phyloP scores from a whole-genome alignment of 495 filamentous ascomycete genomes.

The Sabuloglossum arenarium region DNA sequence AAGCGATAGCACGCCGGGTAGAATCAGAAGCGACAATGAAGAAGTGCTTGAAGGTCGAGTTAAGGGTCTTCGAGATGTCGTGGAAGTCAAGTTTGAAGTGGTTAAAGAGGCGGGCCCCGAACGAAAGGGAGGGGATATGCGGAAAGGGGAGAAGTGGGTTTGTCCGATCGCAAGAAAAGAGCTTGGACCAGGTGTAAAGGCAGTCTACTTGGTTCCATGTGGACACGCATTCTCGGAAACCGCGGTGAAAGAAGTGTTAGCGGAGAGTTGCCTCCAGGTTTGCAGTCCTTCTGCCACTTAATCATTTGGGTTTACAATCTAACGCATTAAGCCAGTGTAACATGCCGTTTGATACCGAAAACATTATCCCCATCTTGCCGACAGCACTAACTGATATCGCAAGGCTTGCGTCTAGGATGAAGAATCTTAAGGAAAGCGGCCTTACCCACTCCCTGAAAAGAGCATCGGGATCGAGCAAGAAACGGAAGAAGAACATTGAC shows the following conservation, averaged over 20 bases:
- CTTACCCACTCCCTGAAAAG: slow-evolving; percentile 85
- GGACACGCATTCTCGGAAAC: slow-evolving; percentile 85
- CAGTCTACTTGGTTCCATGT: slow-evolving; percentile 85
- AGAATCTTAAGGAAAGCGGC: slow-evolving; percentile 42
- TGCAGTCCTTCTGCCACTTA: slow-evolving; percentile 5
- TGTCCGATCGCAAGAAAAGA: slow-evolving; percentile 81
- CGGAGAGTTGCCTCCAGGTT: slow-evolving; percentile 38
- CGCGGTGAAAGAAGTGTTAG: slow-evolving; percentile 58
- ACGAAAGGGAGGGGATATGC: slow-evolving; percentile 16
- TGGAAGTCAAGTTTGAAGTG: slow-evolving; percentile 66
- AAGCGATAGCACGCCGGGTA: slow-evolving; percentile 26
- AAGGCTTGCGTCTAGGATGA: slow-evolving; percentile 37
- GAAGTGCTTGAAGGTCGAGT: slow-evolving; percentile 49
- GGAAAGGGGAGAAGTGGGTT: slow-evolving; percentile 35
- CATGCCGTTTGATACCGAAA: slow-evolving; percentile 47
- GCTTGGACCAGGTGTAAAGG: slow-evolving; percentile 55
- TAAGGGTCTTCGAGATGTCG: slow-evolving; percentile 65
- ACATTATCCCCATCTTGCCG: slow-evolving; percentile 68
- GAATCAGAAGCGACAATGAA: slow-evolving; percentile 33
- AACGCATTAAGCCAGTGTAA: slow-evolving; percentile 35
- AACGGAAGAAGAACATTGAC: slow-evolving; percentile 39
- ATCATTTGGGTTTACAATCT: not conserved
- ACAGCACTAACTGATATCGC: slow-evolving; percentile 48
- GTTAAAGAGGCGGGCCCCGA: slow-evolving; percentile 20
- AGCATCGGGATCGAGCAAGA: slow-evolving; percentile 37